Percentiles rank a stretch among this genome's conserved stretches.
phyloP scores from a whole-genome alignment of 2,329 filamentous ascomycete genomes.

The Beauveria varroae region DNA sequence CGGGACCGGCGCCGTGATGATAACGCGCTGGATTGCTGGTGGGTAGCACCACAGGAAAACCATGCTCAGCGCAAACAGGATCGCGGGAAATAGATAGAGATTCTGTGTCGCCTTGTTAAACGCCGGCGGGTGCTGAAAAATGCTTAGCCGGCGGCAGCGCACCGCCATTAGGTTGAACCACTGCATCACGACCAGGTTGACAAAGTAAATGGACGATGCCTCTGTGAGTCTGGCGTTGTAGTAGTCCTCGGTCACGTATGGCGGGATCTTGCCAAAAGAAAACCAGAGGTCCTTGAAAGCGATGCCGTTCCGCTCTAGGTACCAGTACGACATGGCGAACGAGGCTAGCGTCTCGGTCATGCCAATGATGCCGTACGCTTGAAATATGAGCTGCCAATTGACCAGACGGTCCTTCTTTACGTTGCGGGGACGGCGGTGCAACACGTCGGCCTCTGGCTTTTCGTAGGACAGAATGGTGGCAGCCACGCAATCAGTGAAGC shows the following conservation, averaged over 20 bases:
- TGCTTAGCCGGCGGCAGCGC: conserved; percentile 55
- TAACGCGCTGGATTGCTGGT: conserved; percentile 51
- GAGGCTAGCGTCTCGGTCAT: conserved; percentile 52
- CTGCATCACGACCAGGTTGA: conserved; percentile 76
- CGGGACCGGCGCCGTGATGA: conserved; percentile 56
- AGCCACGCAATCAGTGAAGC: conserved; percentile 70
- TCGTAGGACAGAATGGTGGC: conserved; percentile 71
- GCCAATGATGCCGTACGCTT: conserved; percentile 66
- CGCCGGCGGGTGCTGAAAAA: conserved; percentile 65
- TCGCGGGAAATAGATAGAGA: conserved; percentile 60
- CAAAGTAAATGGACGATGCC: conserved; percentile 69
- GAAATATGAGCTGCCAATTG: conserved; percentile 63
- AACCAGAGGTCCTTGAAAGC: conserved; percentile 62
- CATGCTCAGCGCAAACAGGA: conserved; percentile 60
- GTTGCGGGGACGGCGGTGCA: conserved; percentile 60
- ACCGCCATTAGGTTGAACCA: conserved; percentile 69
- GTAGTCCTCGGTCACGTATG: conserved; percentile 43
- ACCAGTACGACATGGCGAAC: conserved; percentile 62
- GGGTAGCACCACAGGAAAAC: conserved; percentile 66
- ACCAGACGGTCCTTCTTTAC: conserved; percentile 65
- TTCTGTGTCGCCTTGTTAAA: conserved; percentile 61
- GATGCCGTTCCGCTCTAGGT: conserved; percentile 54
- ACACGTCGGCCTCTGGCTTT: conserved; percentile 66
- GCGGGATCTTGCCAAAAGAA: conserved; percentile 49
- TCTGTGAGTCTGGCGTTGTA: conserved; percentile 50